Evolutionary conservation across 768 basidiomycete species (phyloP).

Genomic region (Lentinula detonsa): DNA sequence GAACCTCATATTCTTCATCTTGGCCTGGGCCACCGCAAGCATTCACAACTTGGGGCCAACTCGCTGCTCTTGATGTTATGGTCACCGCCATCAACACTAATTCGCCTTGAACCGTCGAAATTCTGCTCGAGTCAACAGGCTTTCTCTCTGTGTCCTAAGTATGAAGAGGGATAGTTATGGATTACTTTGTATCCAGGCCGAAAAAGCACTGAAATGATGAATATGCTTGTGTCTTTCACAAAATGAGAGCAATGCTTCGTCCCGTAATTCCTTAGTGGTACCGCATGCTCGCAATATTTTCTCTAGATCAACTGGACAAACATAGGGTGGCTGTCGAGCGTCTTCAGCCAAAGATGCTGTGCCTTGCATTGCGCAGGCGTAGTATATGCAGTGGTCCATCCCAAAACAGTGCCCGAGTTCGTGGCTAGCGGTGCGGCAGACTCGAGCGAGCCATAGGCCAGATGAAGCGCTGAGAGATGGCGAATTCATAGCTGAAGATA

Average conservation of each 20-base stretch:
- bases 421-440: conserved; percentile 29
- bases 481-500: conserved; percentile 10
- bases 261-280: conserved; percentile 13
- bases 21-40: conserved; percentile 40
- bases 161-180: neutral
- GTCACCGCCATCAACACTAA: conserved; percentile 4
- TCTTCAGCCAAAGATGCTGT: conserved; percentile 25
- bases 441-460: conserved; percentile 27
- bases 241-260: conserved; percentile 20
- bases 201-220: conserved; percentile 23
- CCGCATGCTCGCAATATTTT: conserved; percentile 23
- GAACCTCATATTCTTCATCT: conserved; percentile 35
- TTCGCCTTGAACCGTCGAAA: neutral
- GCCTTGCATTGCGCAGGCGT: conserved; percentile 31
- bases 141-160: neutral
- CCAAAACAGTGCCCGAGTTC: conserved; percentile 36
- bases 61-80: conserved; percentile 40
- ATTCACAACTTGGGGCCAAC: conserved; percentile 46
- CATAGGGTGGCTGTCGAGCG: conserved; percentile 27
- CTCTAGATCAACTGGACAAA: conserved; percentile 26
- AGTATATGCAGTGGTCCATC: conserved; percentile 32
- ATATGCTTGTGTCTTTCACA: conserved; percentile 19
- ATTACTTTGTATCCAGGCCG: conserved; percentile 16
- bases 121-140: neutral
- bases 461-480: conserved; percentile 11